A percentile compares a stretch with the other conserved stretches of the same genome.
Conservation (phyloP, 495 filamentous ascomycete genomes). For the Xylaria palmicola region DNA sequence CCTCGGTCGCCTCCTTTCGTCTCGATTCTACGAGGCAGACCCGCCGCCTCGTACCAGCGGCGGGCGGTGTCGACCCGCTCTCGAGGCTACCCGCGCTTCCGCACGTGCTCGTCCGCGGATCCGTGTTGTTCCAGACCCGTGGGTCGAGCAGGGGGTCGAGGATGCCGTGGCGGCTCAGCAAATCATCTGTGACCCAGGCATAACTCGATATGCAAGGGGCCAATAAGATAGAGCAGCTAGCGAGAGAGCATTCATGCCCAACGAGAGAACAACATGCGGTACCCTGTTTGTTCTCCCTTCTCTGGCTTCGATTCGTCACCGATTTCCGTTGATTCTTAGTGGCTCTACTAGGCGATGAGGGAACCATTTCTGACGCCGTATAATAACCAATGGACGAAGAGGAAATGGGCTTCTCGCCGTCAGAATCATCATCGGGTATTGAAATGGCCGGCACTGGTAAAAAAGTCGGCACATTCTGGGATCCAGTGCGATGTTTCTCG, state of each 20-base stretch:
- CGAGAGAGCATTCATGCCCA: constrained; percentile 31
- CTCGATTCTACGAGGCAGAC: constrained; percentile 47
- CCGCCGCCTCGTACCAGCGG: constrained; percentile 2
- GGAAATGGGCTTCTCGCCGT: neutral
- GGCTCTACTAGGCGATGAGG: neutral
- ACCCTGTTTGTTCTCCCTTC: neutral
- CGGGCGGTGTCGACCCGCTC: constrained; percentile 22
- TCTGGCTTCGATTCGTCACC: neutral
- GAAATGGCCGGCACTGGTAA: neutral
- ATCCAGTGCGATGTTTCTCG: neutral
- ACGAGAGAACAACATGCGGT: constrained; percentile 16
- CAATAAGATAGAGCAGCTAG: constrained; percentile 42
- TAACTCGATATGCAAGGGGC: constrained; percentile 44
- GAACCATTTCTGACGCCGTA: constrained; percentile 11
- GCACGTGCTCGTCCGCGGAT: constrained; percentile 4
- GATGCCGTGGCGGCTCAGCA: constrained; percentile 43
- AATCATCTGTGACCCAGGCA: constrained; percentile 42
- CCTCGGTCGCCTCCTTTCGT: constrained; percentile 35
- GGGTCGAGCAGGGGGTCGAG: constrained; percentile 32
- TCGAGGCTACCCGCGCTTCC: neutral
- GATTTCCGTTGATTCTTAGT: neutral
- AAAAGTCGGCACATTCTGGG: neutral
- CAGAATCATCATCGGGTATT: neutral
- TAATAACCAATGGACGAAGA: constrained; percentile 5
- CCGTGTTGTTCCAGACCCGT: constrained; percentile 26